phyloP scores from a whole-genome alignment of 1,284 basidiomycete genomes.

The Cerioporus squamosus region DNA sequence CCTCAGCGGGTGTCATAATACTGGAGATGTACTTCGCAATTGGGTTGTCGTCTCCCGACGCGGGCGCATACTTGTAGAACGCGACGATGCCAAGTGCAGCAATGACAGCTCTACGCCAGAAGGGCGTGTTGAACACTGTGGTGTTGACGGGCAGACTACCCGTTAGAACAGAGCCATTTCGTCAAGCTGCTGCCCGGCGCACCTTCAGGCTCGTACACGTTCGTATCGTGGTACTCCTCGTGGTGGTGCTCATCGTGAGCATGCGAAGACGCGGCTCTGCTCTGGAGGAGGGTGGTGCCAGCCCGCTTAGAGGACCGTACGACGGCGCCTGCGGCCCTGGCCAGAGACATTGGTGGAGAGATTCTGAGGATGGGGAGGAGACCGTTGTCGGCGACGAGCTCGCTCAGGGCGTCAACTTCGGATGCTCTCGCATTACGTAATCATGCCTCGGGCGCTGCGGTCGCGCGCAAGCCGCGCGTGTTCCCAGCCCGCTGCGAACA shows the following conservation, averaged over 20 bases:
- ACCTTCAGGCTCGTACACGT: conserved; percentile 66
- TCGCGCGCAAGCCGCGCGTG: not conserved
- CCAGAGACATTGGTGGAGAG: conserved; percentile 37
- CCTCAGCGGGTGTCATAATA: conserved; percentile 51
- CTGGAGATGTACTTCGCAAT: conserved; percentile 66
- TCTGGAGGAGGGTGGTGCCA: conserved; percentile 29
- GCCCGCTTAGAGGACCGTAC: conserved; percentile 35
- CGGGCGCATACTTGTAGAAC: conserved; percentile 71
- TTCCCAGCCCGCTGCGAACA: conserved; percentile 10
- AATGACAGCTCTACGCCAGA: conserved; percentile 65
- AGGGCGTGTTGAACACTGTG: conserved; percentile 60
- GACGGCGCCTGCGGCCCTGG: conserved; percentile 35
- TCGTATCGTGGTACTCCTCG: conserved; percentile 43
- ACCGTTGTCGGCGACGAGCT: conserved; percentile 5
- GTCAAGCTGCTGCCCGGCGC: conserved; percentile 17
- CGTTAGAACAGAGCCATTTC: not conserved
- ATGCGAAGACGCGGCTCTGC: conserved; percentile 46
- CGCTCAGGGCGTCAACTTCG: conserved; percentile 6
- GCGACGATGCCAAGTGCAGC: conserved; percentile 50
- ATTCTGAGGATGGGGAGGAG: conserved; percentile 8
- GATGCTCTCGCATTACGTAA: conserved; percentile 17
- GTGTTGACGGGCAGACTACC: not conserved
- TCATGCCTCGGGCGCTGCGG: not conserved
- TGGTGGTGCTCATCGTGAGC: conserved; percentile 39
- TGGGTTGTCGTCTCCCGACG: conserved; percentile 57